Conservation (phyloP, 1,284 basidiomycete genomes). For the Irpex sp. region DNA sequence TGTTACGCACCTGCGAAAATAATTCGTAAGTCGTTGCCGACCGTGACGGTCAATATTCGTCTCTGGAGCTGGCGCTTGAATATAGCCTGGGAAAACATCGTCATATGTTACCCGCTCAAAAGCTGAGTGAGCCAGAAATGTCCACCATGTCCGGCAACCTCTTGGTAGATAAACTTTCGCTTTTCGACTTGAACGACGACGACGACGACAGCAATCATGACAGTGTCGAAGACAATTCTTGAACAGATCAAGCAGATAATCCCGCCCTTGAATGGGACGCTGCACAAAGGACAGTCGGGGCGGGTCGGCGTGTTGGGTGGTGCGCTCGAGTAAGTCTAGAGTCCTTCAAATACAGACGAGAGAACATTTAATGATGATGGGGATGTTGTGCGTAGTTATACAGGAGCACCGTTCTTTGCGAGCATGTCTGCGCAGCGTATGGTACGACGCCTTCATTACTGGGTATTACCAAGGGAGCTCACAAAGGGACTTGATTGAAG, state of each 20-base stretch:
- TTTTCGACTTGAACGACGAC: neutral
- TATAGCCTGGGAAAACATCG: neutral
- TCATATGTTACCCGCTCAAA: neutral
- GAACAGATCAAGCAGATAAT: constrained; percentile 77
- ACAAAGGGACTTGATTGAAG: constrained; percentile 31
- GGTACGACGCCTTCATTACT: constrained; percentile 37
- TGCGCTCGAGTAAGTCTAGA: constrained; percentile 70
- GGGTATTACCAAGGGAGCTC: too few species aligned
- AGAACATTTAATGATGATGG: neutral
- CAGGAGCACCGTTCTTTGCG: constrained; percentile 94
- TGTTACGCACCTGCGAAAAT: too few species aligned
- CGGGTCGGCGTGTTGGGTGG: constrained; percentile 94
- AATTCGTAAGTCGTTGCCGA: too few species aligned
- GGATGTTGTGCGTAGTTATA: constrained; percentile 56
- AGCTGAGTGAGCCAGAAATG: neutral
- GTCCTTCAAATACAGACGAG: neutral
- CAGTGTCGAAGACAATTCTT: constrained; percentile 53
- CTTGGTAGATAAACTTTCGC: neutral
- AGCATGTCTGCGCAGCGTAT: constrained; percentile 84
- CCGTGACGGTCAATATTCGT: too few species aligned
- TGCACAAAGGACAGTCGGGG: constrained; percentile 98
- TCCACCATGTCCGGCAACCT: neutral
- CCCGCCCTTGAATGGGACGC: constrained; percentile 77
- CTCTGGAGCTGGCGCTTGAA: neutral
- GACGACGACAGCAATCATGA: constrained; percentile 38